These are phyloP conservation scores for Bocquillonia castaneifolia DNA, from an alignment of 441 rosid genomes.

Conservation along the genomic window DNA sequence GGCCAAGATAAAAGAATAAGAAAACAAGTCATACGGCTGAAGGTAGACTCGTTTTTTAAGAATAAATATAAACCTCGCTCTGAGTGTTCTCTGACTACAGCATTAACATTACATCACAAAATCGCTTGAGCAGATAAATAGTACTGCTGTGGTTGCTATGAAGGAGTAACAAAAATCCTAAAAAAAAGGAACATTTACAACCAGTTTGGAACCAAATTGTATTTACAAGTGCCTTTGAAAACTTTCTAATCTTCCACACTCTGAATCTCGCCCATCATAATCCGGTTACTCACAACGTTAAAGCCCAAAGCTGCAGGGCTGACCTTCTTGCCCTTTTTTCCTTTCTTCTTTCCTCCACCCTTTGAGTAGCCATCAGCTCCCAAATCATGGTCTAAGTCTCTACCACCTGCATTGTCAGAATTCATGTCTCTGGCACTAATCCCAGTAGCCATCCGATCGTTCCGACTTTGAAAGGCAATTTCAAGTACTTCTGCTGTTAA, in stretches of 20 bases:
- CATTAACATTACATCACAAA: constrained; percentile 36
- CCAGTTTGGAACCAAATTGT: constrained; percentile 23
- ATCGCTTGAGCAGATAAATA: constrained; percentile 41
- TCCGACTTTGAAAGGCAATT: constrained; percentile 56
- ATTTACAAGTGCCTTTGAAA: constrained; percentile 37
- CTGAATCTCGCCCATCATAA: constrained; percentile 99
- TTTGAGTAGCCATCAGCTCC: constrained; percentile 52
- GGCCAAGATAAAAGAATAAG: background rate
- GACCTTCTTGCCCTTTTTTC: constrained; percentile 90
- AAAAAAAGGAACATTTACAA: constrained; percentile 28
- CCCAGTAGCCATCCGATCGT: constrained; percentile 41
- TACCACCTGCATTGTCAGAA: constrained; percentile 34
- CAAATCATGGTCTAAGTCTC: constrained; percentile 24
- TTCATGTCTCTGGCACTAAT: constrained; percentile 36
- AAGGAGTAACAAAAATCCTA: constrained; percentile 24
- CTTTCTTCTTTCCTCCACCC: constrained; percentile 74
- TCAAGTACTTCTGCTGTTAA: constrained; percentile 58
- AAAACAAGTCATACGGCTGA: background rate
- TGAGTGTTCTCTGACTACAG: background rate
- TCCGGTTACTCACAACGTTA: constrained; percentile 91
- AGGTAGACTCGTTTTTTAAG: background rate
- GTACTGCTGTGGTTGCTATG: constrained; percentile 31
- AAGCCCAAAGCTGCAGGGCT: constrained; percentile 78
- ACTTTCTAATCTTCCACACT: constrained; percentile 60
- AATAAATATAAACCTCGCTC: background rate